phyloP scores from a whole-genome alignment of 2,329 filamentous ascomycete genomes.

The Clarireedia paspali region DNA sequence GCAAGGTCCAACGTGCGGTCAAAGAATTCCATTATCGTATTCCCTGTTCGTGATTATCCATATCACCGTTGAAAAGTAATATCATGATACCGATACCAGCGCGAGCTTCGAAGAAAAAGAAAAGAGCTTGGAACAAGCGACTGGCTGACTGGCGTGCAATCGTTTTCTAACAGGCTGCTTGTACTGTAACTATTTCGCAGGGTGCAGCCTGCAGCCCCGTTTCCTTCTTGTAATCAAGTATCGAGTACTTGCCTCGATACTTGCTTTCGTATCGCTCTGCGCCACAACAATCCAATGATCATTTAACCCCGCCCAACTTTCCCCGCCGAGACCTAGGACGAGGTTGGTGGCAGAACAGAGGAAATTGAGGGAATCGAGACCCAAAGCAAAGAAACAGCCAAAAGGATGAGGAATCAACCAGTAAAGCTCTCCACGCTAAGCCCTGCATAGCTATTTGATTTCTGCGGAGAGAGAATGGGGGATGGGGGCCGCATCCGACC shows the following conservation, averaged over 20 bases:
- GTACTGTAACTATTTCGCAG: neutral
- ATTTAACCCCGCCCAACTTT: too few relatives aligned
- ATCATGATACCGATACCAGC: conserved; percentile 3
- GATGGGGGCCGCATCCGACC: neutral
- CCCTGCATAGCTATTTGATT: neutral
- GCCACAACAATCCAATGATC: neutral
- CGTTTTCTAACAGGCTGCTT: too few relatives aligned
- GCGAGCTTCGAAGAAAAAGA: too few relatives aligned
- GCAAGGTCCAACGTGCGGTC: neutral
- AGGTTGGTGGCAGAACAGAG: too few relatives aligned
- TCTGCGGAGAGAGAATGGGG: neutral
- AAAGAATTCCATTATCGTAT: conserved; percentile 8
- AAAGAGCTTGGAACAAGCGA: too few relatives aligned
- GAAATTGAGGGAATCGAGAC: neutral
- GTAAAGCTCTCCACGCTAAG: neutral
- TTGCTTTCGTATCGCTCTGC: neutral
- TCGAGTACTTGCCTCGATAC: neutral
- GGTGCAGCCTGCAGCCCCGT: neutral
- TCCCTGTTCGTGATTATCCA: neutral
- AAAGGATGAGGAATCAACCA: neutral
- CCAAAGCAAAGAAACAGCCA: neutral
- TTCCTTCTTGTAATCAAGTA: neutral
- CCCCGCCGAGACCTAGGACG: too few relatives aligned
- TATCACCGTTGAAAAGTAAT: neutral
- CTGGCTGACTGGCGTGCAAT: too few relatives aligned